Percentiles rank a stretch among this genome's conserved stretches.
phyloP scores from a whole-genome alignment of 768 basidiomycete species.

The Xerocomus spinulosus region DNA sequence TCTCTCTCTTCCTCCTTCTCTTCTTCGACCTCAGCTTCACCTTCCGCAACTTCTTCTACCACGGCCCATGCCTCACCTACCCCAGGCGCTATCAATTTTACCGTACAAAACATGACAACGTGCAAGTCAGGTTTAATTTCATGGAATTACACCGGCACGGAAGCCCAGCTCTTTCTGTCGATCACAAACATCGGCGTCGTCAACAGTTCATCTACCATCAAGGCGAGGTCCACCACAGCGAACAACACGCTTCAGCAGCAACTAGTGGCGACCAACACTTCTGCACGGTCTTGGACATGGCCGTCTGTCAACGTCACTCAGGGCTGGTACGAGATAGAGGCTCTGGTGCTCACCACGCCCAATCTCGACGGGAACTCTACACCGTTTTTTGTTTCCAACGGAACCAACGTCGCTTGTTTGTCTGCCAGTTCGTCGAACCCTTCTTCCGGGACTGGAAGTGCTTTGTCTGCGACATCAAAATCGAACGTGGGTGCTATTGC shows the following conservation, averaged over 20 bases:
- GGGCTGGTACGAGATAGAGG: conserved; percentile 45
- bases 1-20: background rate
- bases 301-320: conserved; percentile 39
- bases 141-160: conserved; percentile 40
- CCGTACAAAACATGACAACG: conserved; percentile 30
- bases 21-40: conserved; percentile 7
- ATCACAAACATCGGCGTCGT: conserved; percentile 40
- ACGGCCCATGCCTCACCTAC: conserved; percentile 14
- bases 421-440: background rate
- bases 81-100: conserved; percentile 18
- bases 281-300: conserved; percentile 37
- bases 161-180: conserved; percentile 29
- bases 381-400: conserved; percentile 35
- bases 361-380: conserved; percentile 17
- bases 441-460: too few relatives aligned
- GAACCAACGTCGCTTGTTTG: conserved; percentile 36
- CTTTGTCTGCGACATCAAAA: conserved; percentile 21
- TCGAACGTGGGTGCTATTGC: conserved; percentile 43
- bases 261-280: conserved; percentile 30
- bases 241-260: conserved; percentile 11
- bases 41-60: conserved; percentile 13
- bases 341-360: conserved; percentile 7
- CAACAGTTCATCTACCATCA: conserved; percentile 9
- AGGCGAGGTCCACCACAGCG: background rate
- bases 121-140: conserved; percentile 31